Percentiles rank a stretch among this genome's conserved stretches.
Evolutionary conservation across 805 yeast species (phyloP).

Genomic region (Kodamaea laetipori): DNA sequence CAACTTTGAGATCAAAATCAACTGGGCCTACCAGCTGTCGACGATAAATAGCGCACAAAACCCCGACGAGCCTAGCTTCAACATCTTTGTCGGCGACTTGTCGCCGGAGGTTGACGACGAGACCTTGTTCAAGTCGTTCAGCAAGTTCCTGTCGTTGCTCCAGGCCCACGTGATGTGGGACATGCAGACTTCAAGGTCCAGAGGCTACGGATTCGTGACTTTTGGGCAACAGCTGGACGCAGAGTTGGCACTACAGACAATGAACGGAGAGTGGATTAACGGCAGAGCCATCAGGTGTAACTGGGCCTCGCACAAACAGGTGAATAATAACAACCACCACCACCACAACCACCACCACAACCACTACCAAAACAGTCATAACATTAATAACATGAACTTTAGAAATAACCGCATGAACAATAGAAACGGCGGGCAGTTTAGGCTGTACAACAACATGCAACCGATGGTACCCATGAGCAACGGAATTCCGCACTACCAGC

Average conservation of each 20-base stretch:
- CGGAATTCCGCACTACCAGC: constrained; percentile 14
- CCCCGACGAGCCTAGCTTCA: constrained; percentile 54
- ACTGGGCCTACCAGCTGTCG: constrained; percentile 85
- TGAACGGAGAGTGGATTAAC: constrained; percentile 72
- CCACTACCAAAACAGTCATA: constrained; percentile 2
- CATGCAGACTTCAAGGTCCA: constrained; percentile 87
- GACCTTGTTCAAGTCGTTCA: constrained; percentile 57
- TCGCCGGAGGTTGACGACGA: constrained; percentile 84
- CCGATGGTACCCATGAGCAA: constrained; percentile 6
- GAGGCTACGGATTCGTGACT: constrained; percentile 91
- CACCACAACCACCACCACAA: not conserved
- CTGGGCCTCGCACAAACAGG: constrained; percentile 80
- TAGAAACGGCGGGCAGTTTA: constrained; percentile 12
- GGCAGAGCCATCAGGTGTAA: constrained; percentile 81
- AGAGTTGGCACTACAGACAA: constrained; percentile 65
- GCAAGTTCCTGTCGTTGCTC: constrained; percentile 56
- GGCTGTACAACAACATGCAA: constrained; percentile 19
- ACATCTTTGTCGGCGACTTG: constrained; percentile 84
- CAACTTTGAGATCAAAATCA: constrained; percentile 59
- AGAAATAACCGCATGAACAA: constrained; percentile 7
- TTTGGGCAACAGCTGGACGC: constrained; percentile 70
- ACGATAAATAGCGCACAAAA: constrained; percentile 50
- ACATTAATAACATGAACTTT: constrained; percentile 3
- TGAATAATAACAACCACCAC: constrained; percentile 12
- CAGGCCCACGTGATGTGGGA: constrained; percentile 98